These are phyloP conservation scores for Alternaria hordeiaustralica DNA, from an alignment of 2,329 filamentous ascomycete genomes.

Conservation along the genomic window DNA sequence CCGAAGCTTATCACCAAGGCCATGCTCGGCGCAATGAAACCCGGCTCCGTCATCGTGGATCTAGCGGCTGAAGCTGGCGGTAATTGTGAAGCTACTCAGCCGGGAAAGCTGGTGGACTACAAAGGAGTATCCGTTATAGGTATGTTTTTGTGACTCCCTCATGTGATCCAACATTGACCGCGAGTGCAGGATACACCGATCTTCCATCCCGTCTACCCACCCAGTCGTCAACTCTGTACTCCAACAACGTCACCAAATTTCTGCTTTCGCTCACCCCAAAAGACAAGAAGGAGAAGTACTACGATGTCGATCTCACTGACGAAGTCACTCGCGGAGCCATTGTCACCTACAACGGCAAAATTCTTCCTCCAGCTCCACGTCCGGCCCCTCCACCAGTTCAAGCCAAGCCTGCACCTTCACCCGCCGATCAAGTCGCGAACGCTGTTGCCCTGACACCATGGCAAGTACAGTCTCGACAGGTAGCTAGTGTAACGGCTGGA, in stretches of 20 bases:
- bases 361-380: slow-evolving; percentile 77
- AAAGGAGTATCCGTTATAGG: slow-evolving; percentile 86
- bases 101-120: slow-evolving; percentile 72
- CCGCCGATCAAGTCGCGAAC: slow-evolving; percentile 56
- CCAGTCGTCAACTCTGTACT: slow-evolving; percentile 88
- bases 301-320: slow-evolving; percentile 79
- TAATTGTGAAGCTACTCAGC: slow-evolving; percentile 82
- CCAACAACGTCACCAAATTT: slow-evolving; percentile 92
- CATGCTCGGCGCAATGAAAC: slow-evolving; percentile 85
- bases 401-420: slow-evolving; percentile 48
- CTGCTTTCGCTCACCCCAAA: slow-evolving; percentile 80
- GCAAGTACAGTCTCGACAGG: slow-evolving; percentile 79
- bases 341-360: slow-evolving; percentile 77
- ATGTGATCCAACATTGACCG: slow-evolving; percentile 44
- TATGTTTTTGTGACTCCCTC: slow-evolving; percentile 42
- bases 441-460: slow-evolving; percentile 77
- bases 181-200: slow-evolving; percentile 72
- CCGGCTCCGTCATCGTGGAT: slow-evolving; percentile 87
- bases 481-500: slow-evolving; percentile 74
- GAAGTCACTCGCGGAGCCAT: slow-evolving; percentile 87
- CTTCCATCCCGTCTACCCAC: slow-evolving; percentile 85
- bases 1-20: slow-evolving; percentile 83
- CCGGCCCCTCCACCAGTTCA: slow-evolving; percentile 66
- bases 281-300: slow-evolving; percentile 78
- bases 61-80: slow-evolving; percentile 86